Evolutionary conservation across 2,329 filamentous ascomycete genomes (phyloP).

Genomic region (Aspergillus alliaceus): DNA sequence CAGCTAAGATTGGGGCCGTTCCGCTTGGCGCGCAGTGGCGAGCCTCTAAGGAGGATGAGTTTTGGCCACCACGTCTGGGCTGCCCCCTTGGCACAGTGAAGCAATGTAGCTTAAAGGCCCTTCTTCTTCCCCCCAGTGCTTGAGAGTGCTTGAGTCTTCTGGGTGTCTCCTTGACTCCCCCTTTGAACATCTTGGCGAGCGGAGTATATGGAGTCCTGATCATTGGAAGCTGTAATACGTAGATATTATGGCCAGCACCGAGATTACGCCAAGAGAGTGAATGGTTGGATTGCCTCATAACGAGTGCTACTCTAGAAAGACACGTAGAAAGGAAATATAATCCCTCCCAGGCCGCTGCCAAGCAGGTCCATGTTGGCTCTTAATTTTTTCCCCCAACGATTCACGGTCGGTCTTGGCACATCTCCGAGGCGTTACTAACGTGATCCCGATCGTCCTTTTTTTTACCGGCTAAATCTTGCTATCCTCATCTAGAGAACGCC

Average conservation of each 20-base stretch:
- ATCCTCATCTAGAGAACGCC: not conserved
- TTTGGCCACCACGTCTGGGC: not conserved
- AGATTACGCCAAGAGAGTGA: not conserved
- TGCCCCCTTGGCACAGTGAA: not conserved
- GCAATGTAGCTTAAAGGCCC: not conserved
- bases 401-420: not conserved
- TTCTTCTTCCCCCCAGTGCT: not conserved
- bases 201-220: not conserved
- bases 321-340: not conserved
- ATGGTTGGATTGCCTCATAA: not conserved
- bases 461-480: not conserved
- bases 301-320: not conserved
- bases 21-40: not conserved
- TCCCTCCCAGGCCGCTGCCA: not conserved
- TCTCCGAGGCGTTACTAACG: not conserved
- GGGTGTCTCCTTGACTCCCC: not conserved
- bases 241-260: too few species aligned
- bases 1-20: not conserved
- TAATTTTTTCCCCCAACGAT: not conserved
- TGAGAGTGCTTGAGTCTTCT: not conserved
- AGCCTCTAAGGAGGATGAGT: not conserved
- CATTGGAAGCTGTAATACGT: too few species aligned
- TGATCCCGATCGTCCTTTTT: not conserved
- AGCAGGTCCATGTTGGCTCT: not conserved
- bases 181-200: not conserved